Conservation (phyloP, 2,329 filamentous ascomycete species). For the Ceratocystis cacaofunesta region DNA sequence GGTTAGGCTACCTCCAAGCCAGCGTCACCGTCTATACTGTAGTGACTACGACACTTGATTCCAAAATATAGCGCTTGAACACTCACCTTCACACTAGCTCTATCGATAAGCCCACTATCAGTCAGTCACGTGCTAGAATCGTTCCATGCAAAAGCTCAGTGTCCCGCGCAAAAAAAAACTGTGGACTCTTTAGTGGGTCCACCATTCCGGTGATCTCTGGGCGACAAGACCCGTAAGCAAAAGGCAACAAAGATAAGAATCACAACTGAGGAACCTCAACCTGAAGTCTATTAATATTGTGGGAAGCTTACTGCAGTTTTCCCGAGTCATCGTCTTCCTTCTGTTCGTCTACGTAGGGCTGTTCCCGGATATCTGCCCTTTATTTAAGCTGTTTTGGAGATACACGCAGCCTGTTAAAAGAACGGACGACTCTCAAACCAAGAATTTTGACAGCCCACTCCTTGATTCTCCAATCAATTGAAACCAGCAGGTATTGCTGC, state of each 20-base stretch:
- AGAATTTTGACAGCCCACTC: not conserved
- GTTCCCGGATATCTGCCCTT: not conserved
- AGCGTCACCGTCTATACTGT: no score
- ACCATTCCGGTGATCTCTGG: not conserved
- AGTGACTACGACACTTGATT: no score
- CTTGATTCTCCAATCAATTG: not conserved
- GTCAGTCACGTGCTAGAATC: not conserved
- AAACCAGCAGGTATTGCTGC: not conserved
- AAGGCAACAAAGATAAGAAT: not conserved
- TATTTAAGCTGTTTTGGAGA: not conserved
- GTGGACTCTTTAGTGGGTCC: not conserved
- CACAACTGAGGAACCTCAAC: not conserved
- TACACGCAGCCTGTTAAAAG: not conserved
- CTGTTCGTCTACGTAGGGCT: not conserved
- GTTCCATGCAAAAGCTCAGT: not conserved
- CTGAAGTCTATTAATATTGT: no score
- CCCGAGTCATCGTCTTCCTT: not conserved
- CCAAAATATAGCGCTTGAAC: no score
- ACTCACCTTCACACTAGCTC: no score
- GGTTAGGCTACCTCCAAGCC: no score
- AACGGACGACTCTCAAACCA: not conserved
- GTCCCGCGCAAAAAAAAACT: not conserved
- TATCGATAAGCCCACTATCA: not conserved
- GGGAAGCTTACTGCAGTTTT: not conserved
- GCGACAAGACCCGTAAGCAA: conserved; percentile 3